A percentile compares a stretch with the other conserved stretches of the same genome.
Conservation (phyloP, 177 flowering plant genomes). For the Telopea speciosissima region DNA sequence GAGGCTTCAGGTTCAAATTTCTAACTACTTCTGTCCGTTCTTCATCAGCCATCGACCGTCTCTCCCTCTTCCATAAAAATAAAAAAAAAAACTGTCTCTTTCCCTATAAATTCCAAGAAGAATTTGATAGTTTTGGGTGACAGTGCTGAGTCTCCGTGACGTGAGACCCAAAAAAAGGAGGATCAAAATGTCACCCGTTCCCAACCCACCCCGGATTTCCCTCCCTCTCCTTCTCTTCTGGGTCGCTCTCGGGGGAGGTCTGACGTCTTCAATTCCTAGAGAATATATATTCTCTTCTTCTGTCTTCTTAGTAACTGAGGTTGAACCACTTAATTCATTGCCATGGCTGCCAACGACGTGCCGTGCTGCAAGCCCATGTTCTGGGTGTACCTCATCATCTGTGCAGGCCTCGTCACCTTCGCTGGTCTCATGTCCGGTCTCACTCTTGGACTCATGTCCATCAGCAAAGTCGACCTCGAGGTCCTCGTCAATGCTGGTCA, state of each 20-base stretch:
- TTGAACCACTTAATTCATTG: not conserved
- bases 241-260: not conserved
- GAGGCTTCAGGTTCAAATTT: too few species aligned
- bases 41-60: too few species aligned
- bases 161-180: too few species aligned
- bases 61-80: too few species aligned
- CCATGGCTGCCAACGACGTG: constrained; percentile 50
- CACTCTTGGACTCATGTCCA: constrained; percentile 54
- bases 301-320: too few species aligned
- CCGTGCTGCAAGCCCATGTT: constrained; percentile 64
- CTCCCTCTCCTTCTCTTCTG: not conserved
- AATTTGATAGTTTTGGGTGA: too few species aligned
- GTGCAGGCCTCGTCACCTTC: constrained; percentile 38
- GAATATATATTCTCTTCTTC: not conserved
- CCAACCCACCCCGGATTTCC: not conserved
- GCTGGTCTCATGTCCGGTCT: constrained; percentile 79
- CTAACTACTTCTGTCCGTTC: too few species aligned
- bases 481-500: constrained; percentile 54
- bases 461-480: constrained; percentile 65
- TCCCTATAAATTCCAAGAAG: too few species aligned
- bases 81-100: too few species aligned
- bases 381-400: constrained; percentile 44
- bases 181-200: too few species aligned
- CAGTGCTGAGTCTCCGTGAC: too few species aligned
- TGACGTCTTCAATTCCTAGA: not conserved